A percentile compares a stretch with the other conserved stretches of the same genome.
Conservation (phyloP, 2,329 filamentous ascomycete species). For the Cladophialophora immunda region DNA sequence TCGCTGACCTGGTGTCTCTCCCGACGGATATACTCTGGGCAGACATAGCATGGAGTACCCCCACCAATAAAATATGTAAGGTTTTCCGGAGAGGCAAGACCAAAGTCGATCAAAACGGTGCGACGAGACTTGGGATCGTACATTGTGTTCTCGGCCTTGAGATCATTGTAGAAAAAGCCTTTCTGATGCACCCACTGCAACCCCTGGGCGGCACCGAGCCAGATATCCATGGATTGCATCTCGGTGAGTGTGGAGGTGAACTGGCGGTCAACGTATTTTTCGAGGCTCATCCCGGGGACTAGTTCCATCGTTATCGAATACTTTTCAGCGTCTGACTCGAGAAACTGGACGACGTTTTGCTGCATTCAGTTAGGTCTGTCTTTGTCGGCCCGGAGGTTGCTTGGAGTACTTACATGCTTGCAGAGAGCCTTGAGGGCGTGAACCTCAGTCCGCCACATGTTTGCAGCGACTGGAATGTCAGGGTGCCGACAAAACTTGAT, state of each 20-base stretch:
- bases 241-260: background rate
- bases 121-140: background rate
- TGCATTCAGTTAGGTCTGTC: background rate
- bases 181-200: background rate
- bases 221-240: background rate
- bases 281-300: background rate
- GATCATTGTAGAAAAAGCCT: background rate
- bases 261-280: background rate
- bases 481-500: background rate
- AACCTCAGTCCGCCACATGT: background rate
- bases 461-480: background rate
- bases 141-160: background rate
- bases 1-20: background rate
- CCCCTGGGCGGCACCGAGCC: background rate
- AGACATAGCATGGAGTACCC: background rate
- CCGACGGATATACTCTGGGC: background rate
- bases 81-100: background rate
- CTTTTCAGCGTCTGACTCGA: background rate
- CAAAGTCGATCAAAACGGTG: slow-evolving; percentile 5
- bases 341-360: background rate
- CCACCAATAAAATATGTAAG: background rate
- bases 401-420: background rate
- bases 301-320: background rate
- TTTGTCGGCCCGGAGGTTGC: background rate
- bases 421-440: background rate